Base-by-base conservation (phyloP, 129 eudicot genomes). In the Ambrosia trifida region DNA sequence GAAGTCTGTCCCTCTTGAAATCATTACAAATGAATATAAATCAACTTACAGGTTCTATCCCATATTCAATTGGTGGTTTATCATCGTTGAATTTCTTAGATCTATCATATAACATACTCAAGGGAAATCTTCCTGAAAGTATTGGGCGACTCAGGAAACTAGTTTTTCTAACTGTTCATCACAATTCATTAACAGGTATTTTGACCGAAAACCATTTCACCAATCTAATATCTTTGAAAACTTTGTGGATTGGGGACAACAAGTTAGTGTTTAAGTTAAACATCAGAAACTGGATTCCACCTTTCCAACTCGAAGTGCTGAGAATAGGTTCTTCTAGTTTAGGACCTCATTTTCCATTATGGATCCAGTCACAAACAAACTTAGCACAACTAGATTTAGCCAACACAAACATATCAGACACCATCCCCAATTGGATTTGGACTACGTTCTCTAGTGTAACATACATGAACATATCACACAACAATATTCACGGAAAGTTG, bases 131-230 rank as follows among this genome's bases (percentile, higher is more conserved):
- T 11, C 59, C 73, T 8, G 14, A 50, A 31, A 61, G 45, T 61
- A 61, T 61, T 5, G 66, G 45, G 16, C 20, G 16, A 68, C 62
- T 51, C 0, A 44, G 49, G 14, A 11, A 51, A 40, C 63, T 69
- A 7, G 8, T 1, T 3, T 13, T 7, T 33, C 45, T 69, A 30
- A 33, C 8, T 2, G 36, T 70, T 17, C 46, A 57, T 53, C 17
- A 11, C 64, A 75, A 80, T 58, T 52, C 32, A 35, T 62, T 75
- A 12, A 49, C 63, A 40, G 81, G 85, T 19, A 43, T 76, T 17
- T 67, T 82, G 19, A 61, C 76, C 1, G 73, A 82, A 77, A 46
- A 7, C 33, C 79, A 66, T 31, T 68, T 82, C 40, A n/a, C 53
- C 14, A 61, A 68, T 77, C 76, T 82, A 18, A 50, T 72, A 31